These are phyloP conservation scores for Neospora caninum DNA, from an alignment of 169 alveolate species.

Conservation along the genomic window DNA sequence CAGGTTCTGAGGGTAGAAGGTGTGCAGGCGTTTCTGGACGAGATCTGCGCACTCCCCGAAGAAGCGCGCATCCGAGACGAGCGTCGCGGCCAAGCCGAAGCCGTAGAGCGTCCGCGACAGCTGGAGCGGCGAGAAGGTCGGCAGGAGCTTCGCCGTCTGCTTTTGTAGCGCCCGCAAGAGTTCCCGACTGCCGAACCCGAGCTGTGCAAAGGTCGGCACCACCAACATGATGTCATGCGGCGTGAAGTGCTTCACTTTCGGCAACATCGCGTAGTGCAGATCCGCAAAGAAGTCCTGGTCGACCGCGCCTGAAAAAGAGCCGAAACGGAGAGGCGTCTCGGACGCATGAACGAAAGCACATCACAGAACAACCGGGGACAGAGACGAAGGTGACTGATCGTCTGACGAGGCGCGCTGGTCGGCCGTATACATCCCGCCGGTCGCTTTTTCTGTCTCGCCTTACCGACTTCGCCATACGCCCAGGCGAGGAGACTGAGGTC, in stretches of 20 bases:
- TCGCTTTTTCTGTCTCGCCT: background rate
- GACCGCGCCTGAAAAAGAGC: slow-evolving; percentile 38
- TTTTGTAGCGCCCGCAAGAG: slow-evolving; percentile 36
- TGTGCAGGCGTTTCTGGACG: slow-evolving; percentile 54
- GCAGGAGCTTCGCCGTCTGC: slow-evolving; percentile 30
- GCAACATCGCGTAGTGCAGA: slow-evolving; percentile 50
- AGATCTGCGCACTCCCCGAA: slow-evolving; percentile 31
- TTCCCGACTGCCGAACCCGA: slow-evolving; percentile 34
- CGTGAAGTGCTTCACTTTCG: slow-evolving; percentile 17
- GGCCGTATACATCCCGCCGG: background rate
- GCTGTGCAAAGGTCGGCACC: slow-evolving; percentile 38
- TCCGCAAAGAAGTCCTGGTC: slow-evolving; percentile 55
- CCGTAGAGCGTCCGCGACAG: slow-evolving; percentile 62
- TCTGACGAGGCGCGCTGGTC: background rate
- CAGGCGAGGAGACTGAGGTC: slow-evolving; percentile 58
- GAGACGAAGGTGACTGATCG: background rate
- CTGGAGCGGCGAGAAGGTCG: slow-evolving; percentile 61
- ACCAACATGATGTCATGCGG: slow-evolving; percentile 58
- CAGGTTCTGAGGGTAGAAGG: slow-evolving; percentile 26
- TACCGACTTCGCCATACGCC: slow-evolving; percentile 67
- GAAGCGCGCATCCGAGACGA: slow-evolving; percentile 25
- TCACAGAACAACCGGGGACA: background rate
- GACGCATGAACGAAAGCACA: background rate
- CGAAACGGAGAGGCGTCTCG: too few relatives aligned
- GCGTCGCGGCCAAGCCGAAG: slow-evolving; percentile 62